Percentiles rank a stretch among this genome's conserved stretches.
Conservation (phyloP, 768 basidiomycete species). For the Rossbeevera mucosa region DNA sequence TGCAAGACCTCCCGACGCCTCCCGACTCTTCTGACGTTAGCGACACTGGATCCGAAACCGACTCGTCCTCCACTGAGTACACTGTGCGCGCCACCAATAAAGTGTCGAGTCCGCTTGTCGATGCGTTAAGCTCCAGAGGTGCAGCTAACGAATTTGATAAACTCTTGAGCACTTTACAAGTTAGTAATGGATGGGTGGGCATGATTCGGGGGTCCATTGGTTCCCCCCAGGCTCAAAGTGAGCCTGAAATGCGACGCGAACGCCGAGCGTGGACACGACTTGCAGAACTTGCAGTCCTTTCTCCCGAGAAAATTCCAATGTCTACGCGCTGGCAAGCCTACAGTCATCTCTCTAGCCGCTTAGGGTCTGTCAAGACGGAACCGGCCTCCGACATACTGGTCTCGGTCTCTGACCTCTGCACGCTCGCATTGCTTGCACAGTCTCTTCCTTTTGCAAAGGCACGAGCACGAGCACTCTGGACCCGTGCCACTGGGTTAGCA, state of each 20-base stretch:
- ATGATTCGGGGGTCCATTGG: constrained; percentile 29
- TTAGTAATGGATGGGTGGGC: constrained; percentile 35
- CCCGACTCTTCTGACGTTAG: constrained; percentile 24
- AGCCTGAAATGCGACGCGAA: constrained; percentile 32
- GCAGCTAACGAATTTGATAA: constrained; percentile 34
- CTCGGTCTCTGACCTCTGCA: constrained; percentile 47
- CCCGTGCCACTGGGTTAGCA: constrained; percentile 27
- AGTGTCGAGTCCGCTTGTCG: constrained; percentile 10
- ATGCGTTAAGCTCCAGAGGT: constrained; percentile 36
- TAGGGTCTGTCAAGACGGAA: constrained; percentile 1
- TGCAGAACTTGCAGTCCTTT: constrained; percentile 43
- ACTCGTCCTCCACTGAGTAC: constrained; percentile 28
- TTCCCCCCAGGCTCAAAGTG: background rate
- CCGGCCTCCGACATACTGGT: constrained; percentile 34
- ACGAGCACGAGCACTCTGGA: constrained; percentile 46
- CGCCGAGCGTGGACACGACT: constrained; percentile 48
- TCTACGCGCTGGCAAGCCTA: constrained; percentile 51
- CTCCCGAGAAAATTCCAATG: constrained; percentile 22
- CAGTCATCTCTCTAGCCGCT: constrained; percentile 40
- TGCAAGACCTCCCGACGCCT: constrained; percentile 24
- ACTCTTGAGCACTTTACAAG: constrained; percentile 38
- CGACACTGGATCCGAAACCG: constrained; percentile 25
- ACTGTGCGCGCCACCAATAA: constrained; percentile 19
- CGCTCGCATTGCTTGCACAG: constrained; percentile 54
- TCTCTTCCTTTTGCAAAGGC: constrained; percentile 34